phyloP scores from a whole-genome alignment of 2,329 filamentous ascomycete species.

The Celoporthe dispersa region DNA sequence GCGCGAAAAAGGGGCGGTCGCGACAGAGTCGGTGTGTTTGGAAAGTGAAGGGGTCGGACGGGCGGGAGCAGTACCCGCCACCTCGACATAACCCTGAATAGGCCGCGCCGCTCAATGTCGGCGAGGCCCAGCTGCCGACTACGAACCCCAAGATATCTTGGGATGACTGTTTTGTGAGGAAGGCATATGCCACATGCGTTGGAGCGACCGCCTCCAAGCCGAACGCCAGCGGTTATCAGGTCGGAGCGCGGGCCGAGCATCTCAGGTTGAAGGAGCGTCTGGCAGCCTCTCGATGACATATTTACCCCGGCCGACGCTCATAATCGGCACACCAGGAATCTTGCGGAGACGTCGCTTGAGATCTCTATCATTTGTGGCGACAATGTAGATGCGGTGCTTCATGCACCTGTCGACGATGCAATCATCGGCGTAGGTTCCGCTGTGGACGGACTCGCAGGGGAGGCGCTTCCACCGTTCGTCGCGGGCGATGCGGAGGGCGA shows the following conservation, averaged over 20 bases:
- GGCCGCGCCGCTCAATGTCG: not conserved
- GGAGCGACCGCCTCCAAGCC: not conserved
- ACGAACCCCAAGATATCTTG: not conserved
- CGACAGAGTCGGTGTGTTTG: not conserved
- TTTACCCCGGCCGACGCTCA: constrained; percentile 86
- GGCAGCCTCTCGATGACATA: constrained; percentile 93
- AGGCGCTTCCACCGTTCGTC: constrained; percentile 88
- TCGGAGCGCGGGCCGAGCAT: not conserved
- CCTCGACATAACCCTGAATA: not conserved
- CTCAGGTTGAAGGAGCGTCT: constrained; percentile 72
- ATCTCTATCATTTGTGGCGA: constrained; percentile 76
- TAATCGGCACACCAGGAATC: constrained; percentile 66
- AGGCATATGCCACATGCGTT: not conserved
- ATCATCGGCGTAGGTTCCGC: constrained; percentile 76
- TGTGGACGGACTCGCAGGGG: constrained; percentile 76
- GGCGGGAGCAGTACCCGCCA: not conserved
- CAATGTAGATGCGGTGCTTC: constrained; percentile 78
- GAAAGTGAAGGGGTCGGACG: not conserved
- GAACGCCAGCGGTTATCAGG: not conserved
- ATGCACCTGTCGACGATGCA: constrained; percentile 71
- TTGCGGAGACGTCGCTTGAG: constrained; percentile 84
- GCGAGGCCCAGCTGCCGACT: not conserved
- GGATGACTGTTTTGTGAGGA: not conserved
- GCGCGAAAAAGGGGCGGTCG: not conserved
- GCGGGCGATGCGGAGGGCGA: constrained; percentile 82